These are phyloP conservation scores for Austroboletus festivus DNA, from an alignment of 768 basidiomycete genomes.

Conservation along the genomic window DNA sequence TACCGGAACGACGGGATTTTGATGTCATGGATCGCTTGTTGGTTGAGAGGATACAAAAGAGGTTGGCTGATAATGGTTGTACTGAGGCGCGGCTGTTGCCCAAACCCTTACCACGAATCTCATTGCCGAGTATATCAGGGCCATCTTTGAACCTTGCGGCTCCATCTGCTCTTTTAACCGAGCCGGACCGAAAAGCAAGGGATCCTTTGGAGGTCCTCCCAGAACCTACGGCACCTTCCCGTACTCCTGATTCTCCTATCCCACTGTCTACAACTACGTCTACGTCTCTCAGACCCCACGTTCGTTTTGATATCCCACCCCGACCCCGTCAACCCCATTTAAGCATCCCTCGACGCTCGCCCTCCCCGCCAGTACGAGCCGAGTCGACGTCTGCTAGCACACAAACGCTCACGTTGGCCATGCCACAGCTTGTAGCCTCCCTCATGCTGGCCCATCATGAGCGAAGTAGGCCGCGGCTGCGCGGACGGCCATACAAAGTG, in stretches of 20 bases:
- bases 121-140: slow-evolving; percentile 22
- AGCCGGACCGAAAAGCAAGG: too few species aligned
- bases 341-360: slow-evolving; percentile 21
- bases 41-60: slow-evolving; percentile 31
- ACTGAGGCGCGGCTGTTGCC: slow-evolving; percentile 18
- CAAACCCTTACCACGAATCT: slow-evolving; percentile 20
- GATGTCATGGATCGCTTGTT: slow-evolving; percentile 34
- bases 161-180: neutral
- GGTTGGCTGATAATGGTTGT: slow-evolving; percentile 33
- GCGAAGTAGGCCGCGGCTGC: slow-evolving; percentile 15
- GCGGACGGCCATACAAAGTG: slow-evolving; percentile 13
- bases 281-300: slow-evolving; percentile 15
- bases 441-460: slow-evolving; percentile 28
- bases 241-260: slow-evolving; percentile 2
- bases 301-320: slow-evolving; percentile 21
- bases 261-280: neutral
- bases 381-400: slow-evolving; percentile 6
- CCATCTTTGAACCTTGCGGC: slow-evolving; percentile 18
- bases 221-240: neutral
- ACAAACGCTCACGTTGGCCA: slow-evolving; percentile 23
- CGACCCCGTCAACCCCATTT: slow-evolving; percentile 5
- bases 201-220: neutral
- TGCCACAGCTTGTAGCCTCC: slow-evolving; percentile 32
- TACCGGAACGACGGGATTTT: slow-evolving; percentile 6
- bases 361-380: slow-evolving; percentile 19